Percentiles rank a stretch among this genome's conserved stretches.
phyloP scores from a whole-genome alignment of 73 alveolate genomes.

The Loxodes magnus region DNA sequence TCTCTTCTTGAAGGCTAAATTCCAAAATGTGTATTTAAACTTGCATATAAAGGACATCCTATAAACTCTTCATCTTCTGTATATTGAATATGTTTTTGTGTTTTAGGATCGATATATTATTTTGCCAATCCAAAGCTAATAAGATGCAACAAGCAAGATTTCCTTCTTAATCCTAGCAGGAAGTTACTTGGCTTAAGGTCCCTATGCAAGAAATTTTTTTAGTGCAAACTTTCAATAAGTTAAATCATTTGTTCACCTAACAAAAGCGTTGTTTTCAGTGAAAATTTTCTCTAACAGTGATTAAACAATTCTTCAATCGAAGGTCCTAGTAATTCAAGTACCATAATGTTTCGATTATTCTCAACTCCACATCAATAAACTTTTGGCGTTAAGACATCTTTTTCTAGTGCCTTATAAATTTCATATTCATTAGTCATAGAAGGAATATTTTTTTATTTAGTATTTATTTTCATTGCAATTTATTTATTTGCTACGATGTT shows the following conservation, averaged over 20 bases:
- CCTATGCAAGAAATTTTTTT: slow-evolving; percentile 39
- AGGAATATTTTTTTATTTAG: slow-evolving; percentile 11
- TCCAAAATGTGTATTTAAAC: slow-evolving; percentile 17
- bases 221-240: slow-evolving; percentile 53
- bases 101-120: slow-evolving; percentile 36
- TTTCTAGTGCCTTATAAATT: slow-evolving; percentile 24
- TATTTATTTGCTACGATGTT: slow-evolving; percentile 22
- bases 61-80: slow-evolving; percentile 32
- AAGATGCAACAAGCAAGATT: slow-evolving; percentile 14
- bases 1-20: slow-evolving; percentile 19
- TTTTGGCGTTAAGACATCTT: slow-evolving; percentile 55
- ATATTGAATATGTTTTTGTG: slow-evolving; percentile 35
- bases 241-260: slow-evolving; percentile 40
- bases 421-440: slow-evolving; percentile 22
- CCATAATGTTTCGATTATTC: slow-evolving; percentile 59
- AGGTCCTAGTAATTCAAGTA: slow-evolving; percentile 69
- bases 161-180: slow-evolving; percentile 41
- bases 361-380: slow-evolving; percentile 56
- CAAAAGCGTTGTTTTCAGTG: slow-evolving; percentile 48
- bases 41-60: slow-evolving; percentile 50
- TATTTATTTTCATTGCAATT: slow-evolving; percentile 34
- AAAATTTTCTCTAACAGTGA: slow-evolving; percentile 27
- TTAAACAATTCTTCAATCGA: slow-evolving; percentile 43
- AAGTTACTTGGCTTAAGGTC: slow-evolving; percentile 62
- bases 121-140: slow-evolving; percentile 70